Percentiles rank a stretch among this genome's conserved stretches.
Conservation (phyloP, 352 stramenopile species). For the Globisporangium cylindrosporum region DNA sequence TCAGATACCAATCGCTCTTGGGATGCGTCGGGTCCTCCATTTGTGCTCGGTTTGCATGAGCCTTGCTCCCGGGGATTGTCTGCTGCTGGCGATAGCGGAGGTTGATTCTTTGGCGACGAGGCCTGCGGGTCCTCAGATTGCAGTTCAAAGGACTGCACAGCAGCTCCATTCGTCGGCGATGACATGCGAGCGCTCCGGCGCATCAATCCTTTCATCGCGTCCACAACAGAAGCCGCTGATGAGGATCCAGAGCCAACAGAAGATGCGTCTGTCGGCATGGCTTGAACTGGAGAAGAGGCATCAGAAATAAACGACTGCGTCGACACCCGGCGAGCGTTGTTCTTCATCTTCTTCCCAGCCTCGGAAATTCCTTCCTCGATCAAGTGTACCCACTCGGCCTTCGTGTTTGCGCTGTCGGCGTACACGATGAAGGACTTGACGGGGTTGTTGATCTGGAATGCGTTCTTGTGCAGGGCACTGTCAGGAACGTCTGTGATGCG, state of each 20-base stretch:
- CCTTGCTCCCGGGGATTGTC: neutral
- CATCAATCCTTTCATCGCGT: conserved; percentile 51
- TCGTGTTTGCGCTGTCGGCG: conserved; percentile 56
- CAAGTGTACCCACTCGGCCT: conserved; percentile 80
- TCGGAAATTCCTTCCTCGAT: conserved; percentile 76
- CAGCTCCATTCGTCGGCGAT: conserved; percentile 19
- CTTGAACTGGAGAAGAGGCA: conserved; percentile 4
- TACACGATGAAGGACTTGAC: conserved; percentile 85
- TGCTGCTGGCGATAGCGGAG: neutral
- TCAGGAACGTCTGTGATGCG: conserved; percentile 77
- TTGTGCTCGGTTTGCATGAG: neutral
- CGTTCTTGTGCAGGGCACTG: conserved; percentile 65
- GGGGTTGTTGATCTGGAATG: conserved; percentile 85
- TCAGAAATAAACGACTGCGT: conserved; percentile 20
- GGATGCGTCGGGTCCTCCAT: neutral
- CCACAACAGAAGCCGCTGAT: conserved; percentile 14
- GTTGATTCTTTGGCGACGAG: neutral
- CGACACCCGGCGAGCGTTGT: conserved; percentile 65
- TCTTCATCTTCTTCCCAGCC: conserved; percentile 72
- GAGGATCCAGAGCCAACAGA: conserved; percentile 5
- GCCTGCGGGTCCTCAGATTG: neutral
- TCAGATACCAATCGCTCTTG: neutral
- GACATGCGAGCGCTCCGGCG: conserved; percentile 45
- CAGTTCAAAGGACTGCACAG: neutral
- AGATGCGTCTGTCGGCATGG: neutral